Base-by-base conservation (phyloP, 2,329 filamentous ascomycete genomes). In the Fusarium nanum region DNA sequence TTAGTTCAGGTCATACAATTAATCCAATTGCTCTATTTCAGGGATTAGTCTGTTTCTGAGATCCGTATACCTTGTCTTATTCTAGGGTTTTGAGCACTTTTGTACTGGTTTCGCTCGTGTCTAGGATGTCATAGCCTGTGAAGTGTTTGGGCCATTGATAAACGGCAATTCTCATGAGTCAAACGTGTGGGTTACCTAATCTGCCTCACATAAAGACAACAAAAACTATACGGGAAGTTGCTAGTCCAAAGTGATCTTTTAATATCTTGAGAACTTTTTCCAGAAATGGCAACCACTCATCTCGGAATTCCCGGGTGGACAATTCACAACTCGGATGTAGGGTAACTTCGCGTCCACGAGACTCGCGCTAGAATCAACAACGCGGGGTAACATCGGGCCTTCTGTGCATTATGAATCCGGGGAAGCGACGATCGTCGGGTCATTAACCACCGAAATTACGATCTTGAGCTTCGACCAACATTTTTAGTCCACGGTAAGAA, bases 101-200 rank as follows among this genome's bases (percentile, higher is more conserved):
- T 37, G 9, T n/a, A n/a, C 9, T n/a, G 18, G 6, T n/a, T 11
- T n/a, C 12, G 10, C n/a, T 37, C 5, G 10, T n/a, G 18, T n/a
- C 10, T 37, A n/a, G 18, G 6, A 11, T 37, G 3, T n/a, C 11
- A 10, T 10, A 37, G 18, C 9, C 13, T 16, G 10, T 37, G 1
- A 0, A 6, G 3, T 4, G 10, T 7, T 12, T 6, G 7, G 2
- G 5, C 9, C 18, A 0, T 4, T 18, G 2, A 3, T 6, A 11
- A 28, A 10, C 22, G 22, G 4, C 22, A 3, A 2, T 25, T 25
- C 2, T 25, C 6, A 10, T 25, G 2, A 25, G 0, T 18, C 4
- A 5, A 18, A 10, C 0, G 8, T 16, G 2, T 18, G 8, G 16
- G 5, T 6, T 37, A 9, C 11, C 9, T 16, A 37, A 1, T 4